Base-by-base conservation (phyloP, 257 asterid genomes). In the Scutellaria minor region DNA sequence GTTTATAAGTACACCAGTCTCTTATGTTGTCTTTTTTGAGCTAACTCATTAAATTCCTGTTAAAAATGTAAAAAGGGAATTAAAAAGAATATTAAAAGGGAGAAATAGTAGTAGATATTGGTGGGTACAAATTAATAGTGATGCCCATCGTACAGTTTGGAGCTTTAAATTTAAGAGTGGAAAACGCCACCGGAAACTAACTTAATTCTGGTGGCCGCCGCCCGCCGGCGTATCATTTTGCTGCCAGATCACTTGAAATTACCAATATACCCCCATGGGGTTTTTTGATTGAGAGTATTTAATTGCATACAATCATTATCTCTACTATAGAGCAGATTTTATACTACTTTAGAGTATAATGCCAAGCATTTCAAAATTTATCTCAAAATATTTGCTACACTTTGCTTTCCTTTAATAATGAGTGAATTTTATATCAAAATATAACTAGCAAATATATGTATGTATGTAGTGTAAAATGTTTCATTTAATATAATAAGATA, bases 41-140 rank as follows among this genome's bases (percentile, higher is more conserved):
- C 76, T 20, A 60, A 56, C 64, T 69, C 79, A 68, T 76, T 80
- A 53, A 67, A 54, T 68, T 53, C 72, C 6, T 4, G 58, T 52
- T 72, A 50, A 58, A 64, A 67, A 61, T 41, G 66, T 64, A 1
- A 11, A 39, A 13, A 11, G 4, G 7, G 47, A 61, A 39, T 40
- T 35, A 46, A 35, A 64, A 27, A 39, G 8, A 44, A 60, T 35
- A 58, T 3, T 9, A 57, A 72, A 61, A 47, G 39, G 55, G 65
- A 71, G 61, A 71, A 71, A 55, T 31, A 27, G 48, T 20, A 59
- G 73, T 71, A 72, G 68, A 66, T 80, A 64, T 67, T 58, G 82
- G 80, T 74, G 66, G 80, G 62, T 81, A 40, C 70, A 75, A 79
- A 79, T 64, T 66, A 74, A 81, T 76, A 68, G 53, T 71, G 68